These are phyloP conservation scores for Lasiosphaeria hispida DNA, from an alignment of 495 filamentous ascomycete species.

Conservation along the genomic window DNA sequence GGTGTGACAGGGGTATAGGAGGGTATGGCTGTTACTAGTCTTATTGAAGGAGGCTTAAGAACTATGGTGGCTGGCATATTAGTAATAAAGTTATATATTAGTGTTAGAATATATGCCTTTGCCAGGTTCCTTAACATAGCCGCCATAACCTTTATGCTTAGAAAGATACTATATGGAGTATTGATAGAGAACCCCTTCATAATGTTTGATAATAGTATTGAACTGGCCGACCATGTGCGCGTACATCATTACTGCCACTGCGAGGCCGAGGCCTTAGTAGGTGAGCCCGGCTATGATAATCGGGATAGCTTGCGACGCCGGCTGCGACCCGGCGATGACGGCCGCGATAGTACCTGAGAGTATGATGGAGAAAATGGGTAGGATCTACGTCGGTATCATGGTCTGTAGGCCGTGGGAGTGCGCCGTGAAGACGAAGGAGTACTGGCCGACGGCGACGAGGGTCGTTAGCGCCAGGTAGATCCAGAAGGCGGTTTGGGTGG, in stretches of 20 bases:
- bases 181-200: too few relatives aligned
- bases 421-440: constrained; percentile 48
- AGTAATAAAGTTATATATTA: too few relatives aligned
- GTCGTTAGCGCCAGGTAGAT: constrained; percentile 47
- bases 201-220: too few relatives aligned
- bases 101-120: too few relatives aligned
- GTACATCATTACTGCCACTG: constrained; percentile 53
- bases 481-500: constrained; percentile 52
- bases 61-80: too few relatives aligned
- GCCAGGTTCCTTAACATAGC: too few relatives aligned
- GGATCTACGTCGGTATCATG: constrained; percentile 57
- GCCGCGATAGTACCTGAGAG: constrained; percentile 52
- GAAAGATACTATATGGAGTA: too few relatives aligned
- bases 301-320: constrained; percentile 34
- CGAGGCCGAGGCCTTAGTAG: constrained; percentile 52
- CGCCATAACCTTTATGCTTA: too few relatives aligned
- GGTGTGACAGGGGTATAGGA: too few relatives aligned
- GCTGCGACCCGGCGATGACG: constrained; percentile 44
- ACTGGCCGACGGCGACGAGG: constrained; percentile 49
- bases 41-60: too few relatives aligned
- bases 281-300: constrained; percentile 51
- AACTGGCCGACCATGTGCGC: constrained; percentile 59
- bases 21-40: too few relatives aligned
- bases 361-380: constrained; percentile 58
- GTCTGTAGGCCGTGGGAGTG: constrained; percentile 36